These are phyloP conservation scores for Lomentospora prolificans DNA, from an alignment of 2,329 filamentous ascomycete genomes.

Conservation along the genomic window DNA sequence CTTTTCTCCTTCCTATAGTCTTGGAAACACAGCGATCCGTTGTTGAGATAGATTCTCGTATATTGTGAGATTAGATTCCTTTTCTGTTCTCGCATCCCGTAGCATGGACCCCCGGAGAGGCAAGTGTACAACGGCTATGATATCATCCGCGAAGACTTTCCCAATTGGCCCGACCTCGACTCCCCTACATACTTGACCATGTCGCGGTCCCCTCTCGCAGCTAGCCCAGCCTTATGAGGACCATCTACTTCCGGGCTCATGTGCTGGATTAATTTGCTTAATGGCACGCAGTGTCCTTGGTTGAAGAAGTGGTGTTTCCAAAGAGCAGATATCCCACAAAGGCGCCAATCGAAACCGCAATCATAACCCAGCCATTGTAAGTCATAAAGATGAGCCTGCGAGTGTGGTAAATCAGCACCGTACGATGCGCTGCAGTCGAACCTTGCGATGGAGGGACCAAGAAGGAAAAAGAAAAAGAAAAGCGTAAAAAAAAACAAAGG, in stretches of 20 bases:
- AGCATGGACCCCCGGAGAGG: too few species aligned
- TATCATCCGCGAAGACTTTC: too few species aligned
- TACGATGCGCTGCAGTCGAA: neutral
- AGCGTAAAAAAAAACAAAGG: neutral
- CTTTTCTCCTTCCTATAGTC: too few species aligned
- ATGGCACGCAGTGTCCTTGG: conserved; percentile 88
- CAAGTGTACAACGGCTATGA: neutral
- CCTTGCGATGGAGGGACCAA: neutral
- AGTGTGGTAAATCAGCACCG: neutral
- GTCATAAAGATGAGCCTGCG: conserved; percentile 98
- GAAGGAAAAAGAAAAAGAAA: neutral
- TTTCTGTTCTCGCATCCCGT: too few species aligned
- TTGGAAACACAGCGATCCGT: neutral
- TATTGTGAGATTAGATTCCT: neutral
- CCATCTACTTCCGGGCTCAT: too few species aligned
- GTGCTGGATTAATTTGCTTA: too few species aligned
- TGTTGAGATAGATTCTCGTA: neutral
- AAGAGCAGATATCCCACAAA: conserved; percentile 83
- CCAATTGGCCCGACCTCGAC: too few species aligned
- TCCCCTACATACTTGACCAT: too few species aligned
- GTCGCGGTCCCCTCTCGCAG: neutral
- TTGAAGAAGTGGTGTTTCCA: conserved; percentile 56
- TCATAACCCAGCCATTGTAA: conserved; percentile 98
- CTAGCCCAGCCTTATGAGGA: neutral
- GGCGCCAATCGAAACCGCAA: conserved; percentile 78